phyloP scores from a whole-genome alignment of 495 filamentous ascomycete genomes.

The Penicillium longicatenatum region DNA sequence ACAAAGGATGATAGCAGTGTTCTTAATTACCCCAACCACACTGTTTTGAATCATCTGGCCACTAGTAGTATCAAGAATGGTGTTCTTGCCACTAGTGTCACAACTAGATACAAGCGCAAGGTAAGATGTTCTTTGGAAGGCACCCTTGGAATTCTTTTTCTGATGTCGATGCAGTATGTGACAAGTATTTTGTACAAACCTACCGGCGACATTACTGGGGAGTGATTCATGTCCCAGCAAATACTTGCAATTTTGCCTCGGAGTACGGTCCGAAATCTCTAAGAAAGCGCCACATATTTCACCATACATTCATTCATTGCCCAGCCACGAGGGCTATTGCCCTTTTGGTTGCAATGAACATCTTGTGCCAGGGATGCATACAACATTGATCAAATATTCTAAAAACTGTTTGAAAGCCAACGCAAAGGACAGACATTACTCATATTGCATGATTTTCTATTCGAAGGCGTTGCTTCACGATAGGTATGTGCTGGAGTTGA shows the following conservation, averaged over 20 bases:
- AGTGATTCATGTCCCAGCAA: conserved; percentile 18
- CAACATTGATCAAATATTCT: not conserved
- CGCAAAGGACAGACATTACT: not conserved
- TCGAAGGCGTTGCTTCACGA: conserved; percentile 12
- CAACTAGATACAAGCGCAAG: conserved; percentile 95
- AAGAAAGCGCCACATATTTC: not conserved
- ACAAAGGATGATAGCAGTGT: conserved; percentile 99
- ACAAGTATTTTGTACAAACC: conserved; percentile 98
- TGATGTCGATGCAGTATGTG: conserved; percentile 67
- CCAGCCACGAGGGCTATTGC: not conserved
- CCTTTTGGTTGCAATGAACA: not conserved
- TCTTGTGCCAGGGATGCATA: conserved; percentile 2
- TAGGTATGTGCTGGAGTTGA: conserved; percentile 10
- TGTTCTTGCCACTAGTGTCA: conserved; percentile 94
- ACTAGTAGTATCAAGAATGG: conserved; percentile 98
- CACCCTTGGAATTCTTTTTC: conserved; percentile 4
- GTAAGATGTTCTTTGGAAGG: conserved; percentile 46
- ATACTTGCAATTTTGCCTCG: not conserved
- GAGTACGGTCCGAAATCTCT: not conserved
- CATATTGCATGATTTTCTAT: conserved; percentile 17
- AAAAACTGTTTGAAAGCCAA: not conserved
- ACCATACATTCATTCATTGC: not conserved
- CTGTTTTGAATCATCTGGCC: conserved; percentile 94
- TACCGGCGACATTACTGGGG: conserved; percentile 52
- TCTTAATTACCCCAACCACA: conserved; percentile 93